Percentiles rank a stretch among this genome's conserved stretches.
These are phyloP conservation scores for Ophiosphaerella narmari DNA, from an alignment of 2,329 filamentous ascomycete species.

Conservation along the genomic window DNA sequence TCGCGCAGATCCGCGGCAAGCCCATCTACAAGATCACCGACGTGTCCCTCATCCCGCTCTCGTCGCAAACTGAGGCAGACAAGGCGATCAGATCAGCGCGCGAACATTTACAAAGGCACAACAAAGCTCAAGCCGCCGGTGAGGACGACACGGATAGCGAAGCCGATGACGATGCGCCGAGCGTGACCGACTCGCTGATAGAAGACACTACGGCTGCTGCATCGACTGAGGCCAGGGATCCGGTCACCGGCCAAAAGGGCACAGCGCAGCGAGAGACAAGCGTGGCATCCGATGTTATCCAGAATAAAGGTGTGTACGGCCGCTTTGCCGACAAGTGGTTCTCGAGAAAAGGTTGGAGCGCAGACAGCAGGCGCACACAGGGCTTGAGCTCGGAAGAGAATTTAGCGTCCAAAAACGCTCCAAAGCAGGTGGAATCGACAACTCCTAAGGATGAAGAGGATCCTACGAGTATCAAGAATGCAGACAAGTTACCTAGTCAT, in stretches of 20 bases:
- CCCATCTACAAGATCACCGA: constrained; percentile 88
- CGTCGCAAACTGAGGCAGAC: constrained; percentile 74
- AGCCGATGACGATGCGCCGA: constrained; percentile 40
- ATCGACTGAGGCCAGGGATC: constrained; percentile 39
- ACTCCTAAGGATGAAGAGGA: constrained; percentile 28
- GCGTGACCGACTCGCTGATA: constrained; percentile 44
- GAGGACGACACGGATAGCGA: constrained; percentile 39
- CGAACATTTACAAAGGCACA: constrained; percentile 50
- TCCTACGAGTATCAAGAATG: constrained; percentile 18
- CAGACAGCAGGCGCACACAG: constrained; percentile 70
- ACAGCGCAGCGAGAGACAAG: constrained; percentile 50
- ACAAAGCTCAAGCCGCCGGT: constrained; percentile 25
- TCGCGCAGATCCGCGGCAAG: constrained; percentile 81
- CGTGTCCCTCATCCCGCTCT: constrained; percentile 86
- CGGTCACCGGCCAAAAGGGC: constrained; percentile 32
- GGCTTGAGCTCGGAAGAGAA: constrained; percentile 65
- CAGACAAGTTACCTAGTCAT: constrained; percentile 25
- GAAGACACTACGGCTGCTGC: constrained; percentile 37
- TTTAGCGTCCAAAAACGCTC: constrained; percentile 42
- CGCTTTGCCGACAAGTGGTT: constrained; percentile 92
- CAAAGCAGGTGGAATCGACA: constrained; percentile 39
- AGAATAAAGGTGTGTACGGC: constrained; percentile 80
- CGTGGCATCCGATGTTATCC: constrained; percentile 87
- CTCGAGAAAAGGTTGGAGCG: constrained; percentile 78
- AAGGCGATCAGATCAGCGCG: constrained; percentile 70